Percentiles rank a stretch among this genome's conserved stretches.
phyloP scores from a whole-genome alignment of 2,329 filamentous ascomycete genomes.

The Alternaria gansuensis region DNA sequence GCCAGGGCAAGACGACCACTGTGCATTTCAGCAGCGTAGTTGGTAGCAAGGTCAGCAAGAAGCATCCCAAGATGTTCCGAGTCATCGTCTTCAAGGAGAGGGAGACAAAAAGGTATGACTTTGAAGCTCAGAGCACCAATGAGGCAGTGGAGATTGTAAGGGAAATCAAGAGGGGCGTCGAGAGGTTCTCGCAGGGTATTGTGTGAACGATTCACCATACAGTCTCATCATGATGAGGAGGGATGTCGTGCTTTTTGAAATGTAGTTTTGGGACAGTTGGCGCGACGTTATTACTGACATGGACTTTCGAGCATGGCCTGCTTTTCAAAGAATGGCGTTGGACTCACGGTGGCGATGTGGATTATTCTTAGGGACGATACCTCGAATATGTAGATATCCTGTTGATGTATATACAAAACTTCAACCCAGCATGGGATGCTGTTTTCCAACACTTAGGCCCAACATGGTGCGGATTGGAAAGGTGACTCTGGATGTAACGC shows the following conservation, averaged over 20 bases:
- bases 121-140: conserved; percentile 75
- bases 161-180: conserved; percentile 79
- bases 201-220: conserved; percentile 23
- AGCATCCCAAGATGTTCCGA: conserved; percentile 82
- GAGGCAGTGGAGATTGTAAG: conserved; percentile 81
- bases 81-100: conserved; percentile 78
- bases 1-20: conserved; percentile 75
- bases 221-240: neutral
- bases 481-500: too few species aligned
- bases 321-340: neutral
- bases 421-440: neutral
- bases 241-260: neutral
- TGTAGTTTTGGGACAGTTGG: neutral
- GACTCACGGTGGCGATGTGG: neutral
- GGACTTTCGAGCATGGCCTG: neutral
- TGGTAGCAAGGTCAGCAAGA: conserved; percentile 80
- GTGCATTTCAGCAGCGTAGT: conserved; percentile 85
- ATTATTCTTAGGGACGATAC: conserved; percentile 2
- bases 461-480: neutral
- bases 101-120: conserved; percentile 84
- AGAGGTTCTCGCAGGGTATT: conserved; percentile 67
- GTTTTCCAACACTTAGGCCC: neutral
- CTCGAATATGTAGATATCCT: neutral
- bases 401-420: conserved; percentile 2
- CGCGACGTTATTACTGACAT: neutral